Evolutionary conservation across 2,329 filamentous ascomycete species (phyloP), one percentile per base, ranked within the genome.

Genomic region (Mycosphaerelloides madeirae): DNA sequence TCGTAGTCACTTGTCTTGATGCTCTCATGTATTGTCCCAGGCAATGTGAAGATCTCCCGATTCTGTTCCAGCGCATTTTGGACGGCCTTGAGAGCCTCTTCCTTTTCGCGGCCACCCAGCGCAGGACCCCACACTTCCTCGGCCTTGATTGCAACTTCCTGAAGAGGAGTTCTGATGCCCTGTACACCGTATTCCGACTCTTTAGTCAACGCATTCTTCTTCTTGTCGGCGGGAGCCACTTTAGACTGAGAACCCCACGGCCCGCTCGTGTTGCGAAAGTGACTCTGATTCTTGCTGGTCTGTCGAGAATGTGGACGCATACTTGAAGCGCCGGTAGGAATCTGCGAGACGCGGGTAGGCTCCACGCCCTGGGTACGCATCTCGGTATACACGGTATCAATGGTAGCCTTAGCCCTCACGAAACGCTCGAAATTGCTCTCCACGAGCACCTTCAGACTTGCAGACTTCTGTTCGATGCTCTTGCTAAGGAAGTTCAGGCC

Each of bases 351-450:
- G n/a, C 48, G 40, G 2, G 46, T 39, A 13, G 46, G 41, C 44
- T 77, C 68, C 32, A 69, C 67, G 73, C 90, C 75, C 80, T 95
- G 77, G 28, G 77, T 77, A 20, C 78, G 74, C 93, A 98, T 98
- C 67, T 98, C 93, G 50, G 84, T 94, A 69, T 98, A 98, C 41
- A 98, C 93, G 68, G 95, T 95, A 70, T 98, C 93, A 60, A 98
- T 97, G 6, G 91, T 97, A 14, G 91, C 87, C 67, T 98, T 98
- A 33, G 93, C 93, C 52, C 88, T 85, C 44, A 98, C 93, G 71
- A 98, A 98, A 54, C 91, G 85, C 68, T 98, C 94, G 63, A 98
- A 98, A 65, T 98, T 98, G 53, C 87, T 91, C 67, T 98, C 93
- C 18, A 98, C 93, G 14, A 98, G 77, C 9, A 95, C 86, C 65